Conservation (phyloP, 1,139 yeast species). For the Pneumocystis sp. region DNA sequence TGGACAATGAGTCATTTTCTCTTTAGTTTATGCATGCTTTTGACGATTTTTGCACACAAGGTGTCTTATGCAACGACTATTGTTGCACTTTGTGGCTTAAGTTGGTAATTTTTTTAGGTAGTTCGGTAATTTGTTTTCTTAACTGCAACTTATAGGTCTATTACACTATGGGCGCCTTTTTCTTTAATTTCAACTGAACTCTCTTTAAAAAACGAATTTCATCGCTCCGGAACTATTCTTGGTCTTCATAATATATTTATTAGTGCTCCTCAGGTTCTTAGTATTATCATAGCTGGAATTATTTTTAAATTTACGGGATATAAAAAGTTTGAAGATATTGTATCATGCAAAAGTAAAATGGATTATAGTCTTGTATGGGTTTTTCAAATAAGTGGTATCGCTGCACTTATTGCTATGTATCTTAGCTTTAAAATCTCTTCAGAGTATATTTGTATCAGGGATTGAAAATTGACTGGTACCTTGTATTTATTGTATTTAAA, state of each 20-base stretch:
- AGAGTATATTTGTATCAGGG: conserved; percentile 8
- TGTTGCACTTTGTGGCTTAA: conserved; percentile 33
- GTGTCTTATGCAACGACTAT: conserved; percentile 28
- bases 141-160: conserved; percentile 15
- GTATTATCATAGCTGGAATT: conserved; percentile 30
- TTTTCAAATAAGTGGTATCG: conserved; percentile 33
- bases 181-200: conserved; percentile 35
- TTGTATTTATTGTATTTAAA: neutral
- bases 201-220: conserved; percentile 25
- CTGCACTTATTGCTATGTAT: conserved; percentile 29
- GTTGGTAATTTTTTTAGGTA: conserved; percentile 26
- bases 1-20: conserved; percentile 32
- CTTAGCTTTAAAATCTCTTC: conserved; percentile 23
- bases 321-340: conserved; percentile 15
- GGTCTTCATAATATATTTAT: conserved; percentile 38
- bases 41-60: conserved; percentile 29
- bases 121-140: neutral
- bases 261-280: conserved; percentile 35
- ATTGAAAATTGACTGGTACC: neutral
- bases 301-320: conserved; percentile 22
- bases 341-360: neutral
- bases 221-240: conserved; percentile 34
- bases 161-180: conserved; percentile 39
- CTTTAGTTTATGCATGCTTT: conserved; percentile 29
- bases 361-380: conserved; percentile 35